These are phyloP conservation scores for Fusarium nematophilum DNA, from an alignment of 2,329 filamentous ascomycete species.

Conservation along the genomic window DNA sequence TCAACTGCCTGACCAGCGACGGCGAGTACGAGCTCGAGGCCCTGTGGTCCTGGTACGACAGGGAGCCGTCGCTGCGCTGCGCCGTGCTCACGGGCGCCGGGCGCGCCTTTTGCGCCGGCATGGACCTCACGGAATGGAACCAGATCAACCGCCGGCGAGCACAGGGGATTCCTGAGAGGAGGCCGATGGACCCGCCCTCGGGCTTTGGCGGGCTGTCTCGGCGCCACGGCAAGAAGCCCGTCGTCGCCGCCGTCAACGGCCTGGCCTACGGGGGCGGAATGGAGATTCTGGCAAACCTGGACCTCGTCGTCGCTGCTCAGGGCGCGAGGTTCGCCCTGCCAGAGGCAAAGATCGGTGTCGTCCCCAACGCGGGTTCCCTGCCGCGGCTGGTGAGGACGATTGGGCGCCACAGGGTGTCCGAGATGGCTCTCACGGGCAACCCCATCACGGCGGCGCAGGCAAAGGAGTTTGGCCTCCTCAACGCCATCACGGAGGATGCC, in stretches of 20 bases:
- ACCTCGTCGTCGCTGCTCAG: constrained; percentile 73
- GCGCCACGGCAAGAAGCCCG: constrained; percentile 76
- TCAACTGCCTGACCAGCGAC: constrained; percentile 42
- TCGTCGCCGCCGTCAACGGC: constrained; percentile 82
- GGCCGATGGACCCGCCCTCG: constrained; percentile 41
- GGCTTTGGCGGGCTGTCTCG: constrained; percentile 77
- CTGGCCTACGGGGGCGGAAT: constrained; percentile 80
- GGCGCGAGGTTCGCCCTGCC: constrained; percentile 74
- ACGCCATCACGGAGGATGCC: constrained; percentile 63
- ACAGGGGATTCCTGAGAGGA: constrained; percentile 35
- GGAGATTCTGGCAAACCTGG: constrained; percentile 80
- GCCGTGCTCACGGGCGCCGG: constrained; percentile 73
- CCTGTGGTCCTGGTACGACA: constrained; percentile 71
- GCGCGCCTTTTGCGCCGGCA: constrained; percentile 75
- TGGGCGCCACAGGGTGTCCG: constrained; percentile 74
- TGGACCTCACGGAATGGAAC: constrained; percentile 66
- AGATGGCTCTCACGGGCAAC: constrained; percentile 74
- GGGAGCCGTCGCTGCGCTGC: constrained; percentile 69
- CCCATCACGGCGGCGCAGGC: constrained; percentile 68
- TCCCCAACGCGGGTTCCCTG: constrained; percentile 76
- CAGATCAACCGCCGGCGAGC: constrained; percentile 37
- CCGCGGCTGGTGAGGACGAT: constrained; percentile 73
- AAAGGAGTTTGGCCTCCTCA: constrained; percentile 73
- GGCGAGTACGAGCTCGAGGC: constrained; percentile 51
- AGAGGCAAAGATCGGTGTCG: constrained; percentile 77